Percentiles rank a stretch among this genome's conserved stretches.
phyloP scores from a whole-genome alignment of 495 filamentous ascomycete genomes.

The Aspergillus bridgeri region DNA sequence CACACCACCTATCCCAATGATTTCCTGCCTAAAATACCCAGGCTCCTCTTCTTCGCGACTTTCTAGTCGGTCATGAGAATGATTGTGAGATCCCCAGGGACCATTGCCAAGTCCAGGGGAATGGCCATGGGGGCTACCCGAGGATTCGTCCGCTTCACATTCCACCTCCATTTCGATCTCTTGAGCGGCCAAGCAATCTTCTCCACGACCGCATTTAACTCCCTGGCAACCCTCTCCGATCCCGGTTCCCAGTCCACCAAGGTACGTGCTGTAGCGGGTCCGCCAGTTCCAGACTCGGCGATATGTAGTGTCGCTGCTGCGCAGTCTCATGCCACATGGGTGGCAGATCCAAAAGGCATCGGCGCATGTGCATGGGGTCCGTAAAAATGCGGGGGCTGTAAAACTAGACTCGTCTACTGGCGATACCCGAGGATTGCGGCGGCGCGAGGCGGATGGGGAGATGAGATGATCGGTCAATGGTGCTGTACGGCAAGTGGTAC shows the following conservation, averaged over 20 bases:
- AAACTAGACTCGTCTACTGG: conserved; percentile 19
- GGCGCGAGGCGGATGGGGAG: background rate
- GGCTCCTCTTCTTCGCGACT: conserved; percentile 42
- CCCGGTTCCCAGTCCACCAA: conserved; percentile 78
- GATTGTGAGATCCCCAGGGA: conserved; percentile 6
- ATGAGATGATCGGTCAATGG: conserved; percentile 48
- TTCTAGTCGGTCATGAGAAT: conserved; percentile 9
- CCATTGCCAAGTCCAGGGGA: conserved; percentile 9
- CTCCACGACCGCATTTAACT: conserved; percentile 74
- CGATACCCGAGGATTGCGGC: background rate
- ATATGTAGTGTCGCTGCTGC: conserved; percentile 69
- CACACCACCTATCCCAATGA: conserved; percentile 80
- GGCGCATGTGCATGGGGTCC: conserved; percentile 66
- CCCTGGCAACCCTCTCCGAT: conserved; percentile 86
- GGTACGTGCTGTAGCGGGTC: conserved; percentile 73
- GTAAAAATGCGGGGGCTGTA: conserved; percentile 44
- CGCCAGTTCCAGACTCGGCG: conserved; percentile 84
- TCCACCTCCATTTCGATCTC: conserved; percentile 79
- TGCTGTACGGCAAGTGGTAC: conserved; percentile 63
- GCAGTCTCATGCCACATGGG: conserved; percentile 67
- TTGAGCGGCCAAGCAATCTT: conserved; percentile 63
- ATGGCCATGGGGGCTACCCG: conserved; percentile 23
- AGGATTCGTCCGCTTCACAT: conserved; percentile 62
- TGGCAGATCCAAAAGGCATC: conserved; percentile 75
- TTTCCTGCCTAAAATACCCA: conserved; percentile 78